Evolutionary conservation across 2,329 filamentous ascomycete species (phyloP).

Genomic region (Teratosphaeria pseudoeucalypti): DNA sequence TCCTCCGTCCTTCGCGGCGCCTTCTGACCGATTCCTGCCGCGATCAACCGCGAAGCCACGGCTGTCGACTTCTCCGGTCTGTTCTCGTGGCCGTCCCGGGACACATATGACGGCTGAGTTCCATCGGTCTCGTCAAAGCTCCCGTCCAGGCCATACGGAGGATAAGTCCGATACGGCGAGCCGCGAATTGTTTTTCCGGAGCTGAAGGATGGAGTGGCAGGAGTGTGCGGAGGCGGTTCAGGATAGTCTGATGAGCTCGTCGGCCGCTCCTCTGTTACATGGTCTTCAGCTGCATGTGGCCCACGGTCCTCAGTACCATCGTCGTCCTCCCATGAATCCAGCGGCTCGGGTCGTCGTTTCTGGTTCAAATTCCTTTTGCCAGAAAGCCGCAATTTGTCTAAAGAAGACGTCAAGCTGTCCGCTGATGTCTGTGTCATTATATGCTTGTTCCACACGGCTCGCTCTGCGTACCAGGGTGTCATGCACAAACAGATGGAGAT

Average conservation of each 20-base stretch:
- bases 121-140: constrained; percentile 5
- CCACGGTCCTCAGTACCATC: constrained; percentile 30
- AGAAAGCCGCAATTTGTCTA: constrained; percentile 25
- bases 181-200: constrained; percentile 5
- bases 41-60: constrained; percentile 81
- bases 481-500: too few species aligned
- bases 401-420: constrained; percentile 14
- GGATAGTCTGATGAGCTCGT: constrained; percentile 23
- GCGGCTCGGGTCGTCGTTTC: constrained; percentile 29
- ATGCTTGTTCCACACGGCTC: background rate
- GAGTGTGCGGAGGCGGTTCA: constrained; percentile 56
- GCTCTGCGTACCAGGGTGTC: too few species aligned
- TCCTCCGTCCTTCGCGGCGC: constrained; percentile 77
- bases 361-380: constrained; percentile 26
- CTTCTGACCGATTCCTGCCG: constrained; percentile 71
- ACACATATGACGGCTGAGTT: background rate
- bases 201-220: constrained; percentile 44
- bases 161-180: constrained; percentile 16
- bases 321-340: constrained; percentile 73
- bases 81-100: constrained; percentile 18
- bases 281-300: background rate
- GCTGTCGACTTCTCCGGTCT: constrained; percentile 85
- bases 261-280: constrained; percentile 14
- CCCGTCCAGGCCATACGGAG: constrained; percentile 15
- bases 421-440: constrained; percentile 10